phyloP scores from a whole-genome alignment of 2,329 filamentous ascomycete genomes.

The Chaetomium globosum region DNA sequence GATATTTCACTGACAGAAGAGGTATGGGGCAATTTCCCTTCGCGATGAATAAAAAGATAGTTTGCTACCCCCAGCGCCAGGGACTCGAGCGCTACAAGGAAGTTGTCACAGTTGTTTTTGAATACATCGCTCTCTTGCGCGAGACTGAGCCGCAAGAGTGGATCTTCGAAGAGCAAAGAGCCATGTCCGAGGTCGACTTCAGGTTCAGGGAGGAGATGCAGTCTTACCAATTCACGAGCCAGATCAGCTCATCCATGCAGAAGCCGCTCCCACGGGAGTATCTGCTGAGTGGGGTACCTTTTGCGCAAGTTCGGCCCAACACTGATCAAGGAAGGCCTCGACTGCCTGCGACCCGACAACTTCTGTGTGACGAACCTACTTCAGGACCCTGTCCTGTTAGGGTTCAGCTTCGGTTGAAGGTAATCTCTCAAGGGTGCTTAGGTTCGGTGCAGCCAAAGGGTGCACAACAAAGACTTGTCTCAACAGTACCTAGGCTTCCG shows the following conservation, averaged over 20 bases:
- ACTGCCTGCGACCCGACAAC: slow-evolving; percentile 80
- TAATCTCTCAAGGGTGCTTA: no score
- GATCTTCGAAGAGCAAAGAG: slow-evolving; percentile 92
- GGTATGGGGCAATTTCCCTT: no score
- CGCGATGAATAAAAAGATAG: no score
- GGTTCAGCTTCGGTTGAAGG: no score
- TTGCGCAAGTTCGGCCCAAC: slow-evolving; percentile 78
- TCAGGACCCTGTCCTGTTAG: no score
- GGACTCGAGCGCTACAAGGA: slow-evolving; percentile 79
- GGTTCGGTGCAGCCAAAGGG: no score
- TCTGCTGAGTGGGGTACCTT: slow-evolving; percentile 79
- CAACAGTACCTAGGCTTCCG: no score
- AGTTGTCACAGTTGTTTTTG: slow-evolving; percentile 80
- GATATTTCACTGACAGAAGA: slow-evolving; percentile 81
- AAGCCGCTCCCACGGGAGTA: slow-evolving; percentile 83
- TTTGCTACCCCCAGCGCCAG: slow-evolving; percentile 41
- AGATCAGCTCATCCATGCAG: slow-evolving; percentile 85
- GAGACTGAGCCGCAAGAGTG: slow-evolving; percentile 82
- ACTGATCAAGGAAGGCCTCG: slow-evolving; percentile 73
- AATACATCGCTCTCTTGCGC: slow-evolving; percentile 85
- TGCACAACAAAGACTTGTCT: no score
- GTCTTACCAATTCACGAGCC: slow-evolving; percentile 85
- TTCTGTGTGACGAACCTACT: slow-evolving; percentile 79
- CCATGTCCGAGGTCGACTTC: slow-evolving; percentile 90
- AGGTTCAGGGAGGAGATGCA: slow-evolving; percentile 92